These are phyloP conservation scores for Pythium periplocum DNA, from an alignment of 352 stramenopile genomes.

Conservation along the genomic window DNA sequence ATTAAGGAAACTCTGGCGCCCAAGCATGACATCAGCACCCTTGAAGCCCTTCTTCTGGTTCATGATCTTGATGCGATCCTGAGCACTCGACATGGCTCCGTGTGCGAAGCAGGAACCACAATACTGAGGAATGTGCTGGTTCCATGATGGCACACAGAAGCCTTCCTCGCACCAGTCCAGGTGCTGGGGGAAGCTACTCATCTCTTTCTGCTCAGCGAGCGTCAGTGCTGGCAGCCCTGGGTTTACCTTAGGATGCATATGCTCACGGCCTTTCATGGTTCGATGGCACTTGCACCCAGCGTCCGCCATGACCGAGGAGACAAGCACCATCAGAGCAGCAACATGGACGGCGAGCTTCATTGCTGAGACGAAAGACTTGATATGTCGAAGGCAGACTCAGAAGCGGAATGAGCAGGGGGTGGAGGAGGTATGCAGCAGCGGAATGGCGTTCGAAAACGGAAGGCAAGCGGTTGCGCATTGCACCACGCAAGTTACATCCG, in stretches of 20 bases:
- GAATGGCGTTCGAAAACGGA: neutral
- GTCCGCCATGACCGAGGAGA: constrained; percentile 11
- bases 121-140: constrained; percentile 83
- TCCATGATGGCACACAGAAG: constrained; percentile 79
- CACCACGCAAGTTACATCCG: too few relatives aligned
- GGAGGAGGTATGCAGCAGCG: constrained; percentile 2
- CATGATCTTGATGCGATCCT: constrained; percentile 83
- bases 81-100: constrained; percentile 61
- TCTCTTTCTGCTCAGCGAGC: constrained; percentile 27
- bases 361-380: neutral
- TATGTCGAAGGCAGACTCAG: neutral
- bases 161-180: constrained; percentile 90
- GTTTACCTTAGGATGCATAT: constrained; percentile 50
- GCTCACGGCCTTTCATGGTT: constrained; percentile 71
- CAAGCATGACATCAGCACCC: constrained; percentile 72
- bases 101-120: constrained; percentile 85
- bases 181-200: constrained; percentile 41
- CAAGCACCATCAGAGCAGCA: neutral
- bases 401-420: neutral
- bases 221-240: constrained; percentile 29
- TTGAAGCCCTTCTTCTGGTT: constrained; percentile 55
- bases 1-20: constrained; percentile 77
- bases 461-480: too few relatives aligned
- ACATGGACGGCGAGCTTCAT: neutral
- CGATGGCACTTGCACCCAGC: constrained; percentile 45